These are phyloP conservation scores for Daedalea quercina DNA, from an alignment of 768 basidiomycete species.

Conservation along the genomic window DNA sequence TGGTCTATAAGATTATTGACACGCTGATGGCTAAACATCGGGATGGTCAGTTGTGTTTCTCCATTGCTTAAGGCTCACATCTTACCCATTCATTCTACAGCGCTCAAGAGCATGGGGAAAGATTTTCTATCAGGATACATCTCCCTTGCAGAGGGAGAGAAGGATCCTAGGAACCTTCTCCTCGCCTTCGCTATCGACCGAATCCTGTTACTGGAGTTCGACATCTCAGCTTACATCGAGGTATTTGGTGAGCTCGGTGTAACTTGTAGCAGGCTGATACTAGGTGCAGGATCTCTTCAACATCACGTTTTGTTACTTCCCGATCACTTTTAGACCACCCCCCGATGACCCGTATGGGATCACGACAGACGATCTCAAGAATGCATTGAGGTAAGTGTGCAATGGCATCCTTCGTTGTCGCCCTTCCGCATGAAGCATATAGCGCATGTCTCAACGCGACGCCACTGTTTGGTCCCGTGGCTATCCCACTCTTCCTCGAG, in stretches of 20 bases:
- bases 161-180: slow-evolving; percentile 92
- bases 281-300: slow-evolving; percentile 78
- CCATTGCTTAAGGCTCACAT: too few relatives aligned
- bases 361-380: slow-evolving; percentile 77
- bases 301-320: slow-evolving; percentile 96
- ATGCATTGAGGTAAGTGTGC: slow-evolving; percentile 50
- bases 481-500: slow-evolving; percentile 85
- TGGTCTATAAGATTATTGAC: slow-evolving; percentile 79
- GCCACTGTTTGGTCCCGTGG: slow-evolving; percentile 75
- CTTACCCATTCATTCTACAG: slow-evolving; percentile 35
- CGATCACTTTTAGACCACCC: slow-evolving; percentile 92
- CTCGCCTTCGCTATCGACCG: slow-evolving; percentile 83
- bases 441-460: slow-evolving; percentile 74
- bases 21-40: slow-evolving; percentile 65
- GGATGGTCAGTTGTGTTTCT: slow-evolving; percentile 42
- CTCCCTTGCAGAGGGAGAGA: slow-evolving; percentile 86
- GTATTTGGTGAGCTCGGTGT: slow-evolving; percentile 35
- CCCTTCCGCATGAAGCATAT: background rate
- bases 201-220: slow-evolving; percentile 86
- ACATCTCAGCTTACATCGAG: slow-evolving; percentile 68
- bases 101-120: slow-evolving; percentile 63
- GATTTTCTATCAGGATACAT: slow-evolving; percentile 75
- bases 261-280: background rate
- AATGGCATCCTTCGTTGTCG: background rate
- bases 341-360: slow-evolving; percentile 93